Conservation (phyloP, 1,139 yeast species). For the Saccharomycopsis phalli region DNA sequence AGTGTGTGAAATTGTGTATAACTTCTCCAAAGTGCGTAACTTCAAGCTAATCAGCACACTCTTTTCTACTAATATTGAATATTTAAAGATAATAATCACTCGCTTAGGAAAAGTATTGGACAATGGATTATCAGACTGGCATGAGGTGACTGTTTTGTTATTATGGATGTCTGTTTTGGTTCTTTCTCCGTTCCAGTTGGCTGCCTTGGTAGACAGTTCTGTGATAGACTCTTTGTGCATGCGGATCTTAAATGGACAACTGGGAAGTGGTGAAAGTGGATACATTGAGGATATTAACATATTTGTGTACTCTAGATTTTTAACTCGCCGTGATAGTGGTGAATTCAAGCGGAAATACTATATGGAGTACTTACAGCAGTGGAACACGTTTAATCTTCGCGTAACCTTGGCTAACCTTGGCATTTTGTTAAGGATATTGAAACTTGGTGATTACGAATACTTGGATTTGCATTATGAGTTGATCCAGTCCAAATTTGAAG, state of each 20-base stretch:
- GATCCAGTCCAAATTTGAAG: conserved; percentile 2
- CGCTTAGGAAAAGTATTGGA: conserved; percentile 12
- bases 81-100: conserved; percentile 16
- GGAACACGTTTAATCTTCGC: conserved; percentile 22
- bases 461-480: conserved; percentile 8
- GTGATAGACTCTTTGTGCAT: conserved; percentile 26
- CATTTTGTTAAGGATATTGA: conserved; percentile 14
- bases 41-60: conserved; percentile 49
- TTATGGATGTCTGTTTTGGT: conserved; percentile 67
- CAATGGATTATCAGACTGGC: conserved; percentile 33
- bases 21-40: conserved; percentile 57
- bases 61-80: conserved; percentile 49
- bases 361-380: conserved; percentile 19
- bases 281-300: conserved; percentile 34
- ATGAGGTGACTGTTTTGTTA: conserved; percentile 47
- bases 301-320: conserved; percentile 32
- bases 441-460: conserved; percentile 7
- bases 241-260: conserved; percentile 21
- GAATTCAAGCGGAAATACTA: conserved; percentile 21
- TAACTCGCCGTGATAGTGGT: conserved; percentile 31
- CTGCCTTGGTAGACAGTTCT: conserved; percentile 20
- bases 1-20: conserved; percentile 38
- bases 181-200: conserved; percentile 51
- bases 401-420: conserved; percentile 14
- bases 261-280: conserved; percentile 14